These are phyloP conservation scores for Oryza meridionalis DNA, from an alignment of 176 grass and related monocot species.

Conservation along the genomic window DNA sequence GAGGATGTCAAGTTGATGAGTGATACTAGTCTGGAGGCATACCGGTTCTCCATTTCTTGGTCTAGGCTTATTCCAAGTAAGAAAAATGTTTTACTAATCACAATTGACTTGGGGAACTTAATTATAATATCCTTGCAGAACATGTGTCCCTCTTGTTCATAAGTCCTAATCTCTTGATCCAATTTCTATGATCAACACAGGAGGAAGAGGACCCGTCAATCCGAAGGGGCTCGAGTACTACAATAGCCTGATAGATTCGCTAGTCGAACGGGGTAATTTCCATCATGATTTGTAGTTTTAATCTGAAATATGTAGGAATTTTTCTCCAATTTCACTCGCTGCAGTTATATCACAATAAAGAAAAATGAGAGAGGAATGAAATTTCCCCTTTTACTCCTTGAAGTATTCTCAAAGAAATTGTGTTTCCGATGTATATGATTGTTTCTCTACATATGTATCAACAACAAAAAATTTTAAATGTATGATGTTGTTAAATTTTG, in stretches of 20 bases:
- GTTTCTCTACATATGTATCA: too few species aligned
- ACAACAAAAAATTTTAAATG: too few species aligned
- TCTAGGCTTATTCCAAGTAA: constrained; percentile 86
- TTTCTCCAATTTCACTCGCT: not conserved
- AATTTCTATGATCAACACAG: constrained; percentile 33
- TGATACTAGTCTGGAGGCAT: constrained; percentile 72
- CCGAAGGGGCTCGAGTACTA: constrained; percentile 75
- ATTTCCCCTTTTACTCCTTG: not conserved
- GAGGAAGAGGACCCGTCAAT: constrained; percentile 74
- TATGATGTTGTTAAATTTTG: too few species aligned
- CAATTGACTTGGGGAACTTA: not conserved
- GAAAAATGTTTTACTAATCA: not conserved
- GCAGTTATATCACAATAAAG: not conserved
- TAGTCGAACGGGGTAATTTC: constrained; percentile 55
- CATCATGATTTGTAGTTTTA: not conserved
- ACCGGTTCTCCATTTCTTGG: constrained; percentile 93
- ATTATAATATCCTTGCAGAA: not conserved
- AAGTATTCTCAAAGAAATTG: not conserved
- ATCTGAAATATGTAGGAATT: too few species aligned
- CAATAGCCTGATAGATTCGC: constrained; percentile 77
- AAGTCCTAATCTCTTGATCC: too few species aligned
- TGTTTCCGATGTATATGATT: too few species aligned
- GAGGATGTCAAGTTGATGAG: constrained; percentile 73
- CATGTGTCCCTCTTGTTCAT: not conserved
- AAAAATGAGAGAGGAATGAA: not conserved